These are phyloP conservation scores for Colletotrichum magnum DNA, from an alignment of 2,329 filamentous ascomycete genomes.

Conservation along the genomic window DNA sequence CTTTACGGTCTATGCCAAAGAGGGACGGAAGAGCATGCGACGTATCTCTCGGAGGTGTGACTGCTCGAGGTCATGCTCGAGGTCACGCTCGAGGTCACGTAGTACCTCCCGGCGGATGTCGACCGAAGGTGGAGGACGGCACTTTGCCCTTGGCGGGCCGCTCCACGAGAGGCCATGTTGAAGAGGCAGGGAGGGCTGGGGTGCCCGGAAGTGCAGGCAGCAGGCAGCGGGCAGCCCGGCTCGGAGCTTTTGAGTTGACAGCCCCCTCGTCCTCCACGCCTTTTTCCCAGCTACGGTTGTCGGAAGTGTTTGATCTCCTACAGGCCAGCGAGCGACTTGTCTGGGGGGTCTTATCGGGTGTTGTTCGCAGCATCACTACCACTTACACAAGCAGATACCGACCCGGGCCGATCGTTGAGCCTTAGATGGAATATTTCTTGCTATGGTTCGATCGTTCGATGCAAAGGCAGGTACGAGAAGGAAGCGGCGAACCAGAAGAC, in stretches of 20 bases:
- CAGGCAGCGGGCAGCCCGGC: conserved; percentile 8
- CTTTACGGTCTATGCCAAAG: conserved; percentile 30
- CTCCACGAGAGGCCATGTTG: conserved; percentile 27
- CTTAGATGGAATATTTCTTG: background rate
- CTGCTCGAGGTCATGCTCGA: conserved; percentile 6
- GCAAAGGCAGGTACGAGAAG: conserved; percentile 22
- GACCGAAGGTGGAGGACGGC: conserved; percentile 37
- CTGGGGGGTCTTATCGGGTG: conserved; percentile 12
- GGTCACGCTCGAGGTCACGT: conserved; percentile 36
- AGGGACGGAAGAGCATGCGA: conserved; percentile 6
- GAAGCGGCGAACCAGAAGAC: conserved; percentile 18
- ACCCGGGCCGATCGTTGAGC: background rate
- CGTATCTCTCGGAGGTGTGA: conserved; percentile 22
- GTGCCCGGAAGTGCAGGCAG: conserved; percentile 8
- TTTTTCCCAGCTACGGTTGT: conserved; percentile 35
- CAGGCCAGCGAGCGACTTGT: background rate
- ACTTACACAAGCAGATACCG: background rate
- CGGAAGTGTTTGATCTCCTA: conserved; percentile 40
- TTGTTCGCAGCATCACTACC: background rate
- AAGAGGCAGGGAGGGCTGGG: conserved; percentile 18
- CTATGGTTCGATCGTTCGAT: conserved; percentile 6
- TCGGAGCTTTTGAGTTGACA: conserved; percentile 12
- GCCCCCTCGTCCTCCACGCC: background rate
- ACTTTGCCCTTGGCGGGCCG: conserved; percentile 33
- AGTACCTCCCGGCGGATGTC: conserved; percentile 20